Conservation (phyloP, 768 basidiomycete species). For the Lactifluus volemus region DNA sequence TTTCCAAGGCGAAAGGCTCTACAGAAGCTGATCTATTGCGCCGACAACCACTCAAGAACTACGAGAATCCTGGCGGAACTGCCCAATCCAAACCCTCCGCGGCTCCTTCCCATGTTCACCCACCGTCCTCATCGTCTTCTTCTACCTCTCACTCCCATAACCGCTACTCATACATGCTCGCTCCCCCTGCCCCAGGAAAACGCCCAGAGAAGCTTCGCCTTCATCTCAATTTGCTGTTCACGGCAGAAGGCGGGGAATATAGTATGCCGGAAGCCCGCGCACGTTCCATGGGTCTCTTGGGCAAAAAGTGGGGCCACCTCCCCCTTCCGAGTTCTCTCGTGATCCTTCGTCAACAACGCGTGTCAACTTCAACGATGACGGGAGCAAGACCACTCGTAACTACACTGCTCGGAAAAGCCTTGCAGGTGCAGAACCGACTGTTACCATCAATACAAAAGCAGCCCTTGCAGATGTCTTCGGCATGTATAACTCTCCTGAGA, state of each 20-base stretch:
- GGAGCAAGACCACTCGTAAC: constrained; percentile 33
- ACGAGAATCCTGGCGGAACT: background rate
- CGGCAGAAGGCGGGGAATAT: constrained; percentile 73
- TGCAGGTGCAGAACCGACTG: constrained; percentile 60
- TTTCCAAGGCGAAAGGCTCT: constrained; percentile 17
- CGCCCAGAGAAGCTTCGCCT: constrained; percentile 66
- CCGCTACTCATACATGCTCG: constrained; percentile 67
- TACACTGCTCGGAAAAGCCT: constrained; percentile 37
- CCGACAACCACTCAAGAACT: constrained; percentile 17
- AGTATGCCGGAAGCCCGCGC: constrained; percentile 79
- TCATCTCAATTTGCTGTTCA: constrained; percentile 60
- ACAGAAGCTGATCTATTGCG: constrained; percentile 17
- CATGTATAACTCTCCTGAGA: constrained; percentile 92
- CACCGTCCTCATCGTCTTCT: constrained; percentile 19
- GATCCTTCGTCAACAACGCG: constrained; percentile 19
- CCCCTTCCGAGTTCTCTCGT: constrained; percentile 28
- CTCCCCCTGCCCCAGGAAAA: constrained; percentile 57
- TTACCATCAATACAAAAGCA: constrained; percentile 96
- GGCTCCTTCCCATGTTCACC: constrained; percentile 24
- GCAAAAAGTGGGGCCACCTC: constrained; percentile 77
- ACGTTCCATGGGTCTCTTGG: constrained; percentile 70
- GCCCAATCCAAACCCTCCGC: constrained; percentile 23
- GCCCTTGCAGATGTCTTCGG: constrained; percentile 91
- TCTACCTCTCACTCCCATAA: constrained; percentile 16
- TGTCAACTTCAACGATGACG: constrained; percentile 57